A percentile compares a stretch with the other conserved stretches of the same genome.
phyloP scores from a whole-genome alignment of 2,329 filamentous ascomycete species.

The Sporothrix euskadiensis region DNA sequence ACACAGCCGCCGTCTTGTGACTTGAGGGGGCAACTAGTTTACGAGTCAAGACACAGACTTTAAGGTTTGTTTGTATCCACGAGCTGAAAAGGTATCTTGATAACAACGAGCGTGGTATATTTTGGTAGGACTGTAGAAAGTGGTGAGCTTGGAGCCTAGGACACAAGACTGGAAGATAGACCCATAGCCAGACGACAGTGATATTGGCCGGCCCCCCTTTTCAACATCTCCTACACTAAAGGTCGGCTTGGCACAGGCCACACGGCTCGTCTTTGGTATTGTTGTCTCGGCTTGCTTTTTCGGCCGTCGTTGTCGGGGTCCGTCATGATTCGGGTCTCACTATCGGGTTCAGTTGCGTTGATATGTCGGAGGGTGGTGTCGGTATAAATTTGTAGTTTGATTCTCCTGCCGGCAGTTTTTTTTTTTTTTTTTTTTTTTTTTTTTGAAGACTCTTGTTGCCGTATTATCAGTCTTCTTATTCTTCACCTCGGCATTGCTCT shows the following conservation, averaged over 20 bases:
- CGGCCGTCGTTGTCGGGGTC: not conserved
- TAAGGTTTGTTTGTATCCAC: too few relatives aligned
- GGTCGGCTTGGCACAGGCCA: not conserved
- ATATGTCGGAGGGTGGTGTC: not conserved
- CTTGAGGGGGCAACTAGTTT: not conserved
- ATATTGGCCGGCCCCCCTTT: not conserved
- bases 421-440: not conserved
- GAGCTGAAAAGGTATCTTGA: too few relatives aligned
- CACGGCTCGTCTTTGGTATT: too few relatives aligned
- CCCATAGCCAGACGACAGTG: not conserved
- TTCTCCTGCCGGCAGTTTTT: not conserved
- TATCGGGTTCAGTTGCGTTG: not conserved
- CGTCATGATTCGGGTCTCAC: too few relatives aligned
- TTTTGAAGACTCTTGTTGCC: not conserved
- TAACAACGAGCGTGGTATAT: too few relatives aligned
- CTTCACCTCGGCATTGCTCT: not conserved
- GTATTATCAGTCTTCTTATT: not conserved
- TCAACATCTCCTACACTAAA: not conserved
- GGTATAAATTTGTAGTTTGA: not conserved
- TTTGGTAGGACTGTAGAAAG: too few relatives aligned
- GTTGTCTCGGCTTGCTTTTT: not conserved
- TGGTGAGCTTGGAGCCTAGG: too few relatives aligned
- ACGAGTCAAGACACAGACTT: not conserved
- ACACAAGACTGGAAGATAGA: too few relatives aligned
- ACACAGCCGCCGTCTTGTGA: not conserved